These are phyloP conservation scores for Geranium brycei DNA, from an alignment of 345 rosid species.

Conservation along the genomic window DNA sequence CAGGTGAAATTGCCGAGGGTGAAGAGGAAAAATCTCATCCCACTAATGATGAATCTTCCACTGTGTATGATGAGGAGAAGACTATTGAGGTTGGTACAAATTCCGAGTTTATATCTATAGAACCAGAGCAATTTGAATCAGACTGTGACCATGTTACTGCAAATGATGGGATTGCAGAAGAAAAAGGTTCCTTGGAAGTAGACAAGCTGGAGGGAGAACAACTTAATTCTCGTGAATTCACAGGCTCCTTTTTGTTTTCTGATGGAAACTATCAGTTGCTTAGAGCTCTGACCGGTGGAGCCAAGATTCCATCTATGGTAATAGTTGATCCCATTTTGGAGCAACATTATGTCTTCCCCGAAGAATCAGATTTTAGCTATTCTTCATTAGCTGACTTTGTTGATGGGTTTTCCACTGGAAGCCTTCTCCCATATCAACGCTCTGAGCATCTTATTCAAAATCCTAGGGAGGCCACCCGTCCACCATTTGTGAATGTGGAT, in stretches of 20 bases:
- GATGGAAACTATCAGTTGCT: slow-evolving; percentile 64
- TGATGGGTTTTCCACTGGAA: slow-evolving; percentile 44
- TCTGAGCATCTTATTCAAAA: slow-evolving; percentile 36
- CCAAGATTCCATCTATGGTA: slow-evolving; percentile 61
- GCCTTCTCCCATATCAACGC: slow-evolving; percentile 48
- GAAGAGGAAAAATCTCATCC: too few relatives aligned
- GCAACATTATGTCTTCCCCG: slow-evolving; percentile 51
- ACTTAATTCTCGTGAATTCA: slow-evolving; percentile 27
- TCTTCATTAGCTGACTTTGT: slow-evolving; percentile 37
- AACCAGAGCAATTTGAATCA: slow-evolving; percentile 16
- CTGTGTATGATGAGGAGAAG: too few relatives aligned
- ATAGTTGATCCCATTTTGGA: slow-evolving; percentile 53
- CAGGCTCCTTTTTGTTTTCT: slow-evolving; percentile 57
- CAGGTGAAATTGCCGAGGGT: too few relatives aligned
- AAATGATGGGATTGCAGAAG: slow-evolving; percentile 20
- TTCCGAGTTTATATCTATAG: slow-evolving; percentile 10
- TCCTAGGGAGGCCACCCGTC: slow-evolving; percentile 35
- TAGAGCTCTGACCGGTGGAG: slow-evolving; percentile 51
- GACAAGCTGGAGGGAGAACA: slow-evolving; percentile 28
- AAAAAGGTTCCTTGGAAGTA: slow-evolving; percentile 13
- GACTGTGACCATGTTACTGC: neutral
- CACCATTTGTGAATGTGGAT: slow-evolving; percentile 75
- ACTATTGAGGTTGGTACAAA: too few relatives aligned
- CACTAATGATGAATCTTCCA: too few relatives aligned
- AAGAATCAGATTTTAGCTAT: slow-evolving; percentile 29